Evolutionary conservation across 2,329 filamentous ascomycete genomes (phyloP), one percentile per base, ranked within the genome.

Genomic region (Colletotrichum navitas): DNA sequence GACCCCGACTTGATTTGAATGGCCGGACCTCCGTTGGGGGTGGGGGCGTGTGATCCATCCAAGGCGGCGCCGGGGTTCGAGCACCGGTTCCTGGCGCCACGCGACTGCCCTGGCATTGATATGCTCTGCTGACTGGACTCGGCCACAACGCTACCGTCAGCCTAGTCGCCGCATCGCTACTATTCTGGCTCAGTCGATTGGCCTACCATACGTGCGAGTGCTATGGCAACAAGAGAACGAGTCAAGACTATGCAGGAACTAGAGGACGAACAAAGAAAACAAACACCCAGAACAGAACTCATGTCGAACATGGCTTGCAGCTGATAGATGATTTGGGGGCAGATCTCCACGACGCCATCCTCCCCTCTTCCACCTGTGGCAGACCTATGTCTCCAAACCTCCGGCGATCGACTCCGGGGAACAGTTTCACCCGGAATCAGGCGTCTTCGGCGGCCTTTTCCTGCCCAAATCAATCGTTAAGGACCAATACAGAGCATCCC

Each of bases 21-120:
- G 52, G 32, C 54, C 68, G 68, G 68, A 71, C 68, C 65, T 71
- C 68, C 68, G 68, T 71, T 71, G 68, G 68, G 68, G 68, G 58
- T 36, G 52, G 51, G 68, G 54, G 45, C 45, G 45, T 24, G 21
- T n/a, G 64, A 43, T 51, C 36, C 36, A 45, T 36, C 7, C 32
- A 54, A 55, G 51, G 54, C 52, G 56, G 58, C 58, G 52, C 52
- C 26, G 41, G 24, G 39, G 51, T 34, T 41, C 47, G 47, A n/a
- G 59, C 66, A 51, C 54, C 65, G 68, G 68, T 63, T 49, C 68
- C 68, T 71, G 64, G 43, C 68, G 68, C 68, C 64, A 65, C 68
- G 65, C 68, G 64, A 41, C 52, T 64, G 68, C 68, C 68, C 68
- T 68, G 65, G 55, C 68, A 43, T 47, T 24, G 21, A 24, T 60